Evolutionary conservation across 495 filamentous ascomycete genomes (phyloP).

Genomic region (Hyaloscypha bicolor): DNA sequence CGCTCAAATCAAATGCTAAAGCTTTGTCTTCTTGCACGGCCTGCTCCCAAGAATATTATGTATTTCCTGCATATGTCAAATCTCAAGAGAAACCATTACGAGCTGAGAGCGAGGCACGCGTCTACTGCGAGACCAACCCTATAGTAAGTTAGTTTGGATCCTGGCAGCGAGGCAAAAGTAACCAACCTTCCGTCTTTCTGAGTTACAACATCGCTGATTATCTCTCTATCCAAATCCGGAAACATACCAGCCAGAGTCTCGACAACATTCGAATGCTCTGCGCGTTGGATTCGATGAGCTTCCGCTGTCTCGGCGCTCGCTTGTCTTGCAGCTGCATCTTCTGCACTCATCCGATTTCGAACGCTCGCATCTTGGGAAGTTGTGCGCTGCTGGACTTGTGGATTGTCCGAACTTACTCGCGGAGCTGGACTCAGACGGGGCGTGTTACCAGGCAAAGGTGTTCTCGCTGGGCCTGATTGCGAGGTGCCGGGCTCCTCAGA

Average conservation of each 20-base stretch:
- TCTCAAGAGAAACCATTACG: conserved; percentile 11
- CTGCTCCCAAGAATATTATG: neutral
- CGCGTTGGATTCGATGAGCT: conserved; percentile 78
- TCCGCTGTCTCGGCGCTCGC: conserved; percentile 92
- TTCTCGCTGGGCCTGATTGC: conserved; percentile 48
- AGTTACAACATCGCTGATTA: conserved; percentile 92
- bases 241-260: conserved; percentile 94
- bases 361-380: conserved; percentile 36
- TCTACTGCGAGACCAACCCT: conserved; percentile 91
- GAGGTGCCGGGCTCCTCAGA: conserved; percentile 66
- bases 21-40: neutral
- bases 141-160: conserved; percentile 21
- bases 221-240: conserved; percentile 83
- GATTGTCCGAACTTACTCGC: conserved; percentile 46
- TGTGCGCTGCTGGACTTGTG: conserved; percentile 37
- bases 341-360: conserved; percentile 59
- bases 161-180: conserved; percentile 7
- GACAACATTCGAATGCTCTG: conserved; percentile 87
- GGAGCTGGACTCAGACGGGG: conserved; percentile 61
- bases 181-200: conserved; percentile 89
- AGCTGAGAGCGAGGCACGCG: conserved; percentile 81
- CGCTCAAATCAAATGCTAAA: conserved; percentile 31
- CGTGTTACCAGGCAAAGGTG: conserved; percentile 58
- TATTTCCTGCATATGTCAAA: conserved; percentile 3
- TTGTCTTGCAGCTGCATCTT: conserved; percentile 92